Base-by-base conservation (phyloP, 1,139 yeast genomes). In the Pichia kudriavzevii region DNA sequence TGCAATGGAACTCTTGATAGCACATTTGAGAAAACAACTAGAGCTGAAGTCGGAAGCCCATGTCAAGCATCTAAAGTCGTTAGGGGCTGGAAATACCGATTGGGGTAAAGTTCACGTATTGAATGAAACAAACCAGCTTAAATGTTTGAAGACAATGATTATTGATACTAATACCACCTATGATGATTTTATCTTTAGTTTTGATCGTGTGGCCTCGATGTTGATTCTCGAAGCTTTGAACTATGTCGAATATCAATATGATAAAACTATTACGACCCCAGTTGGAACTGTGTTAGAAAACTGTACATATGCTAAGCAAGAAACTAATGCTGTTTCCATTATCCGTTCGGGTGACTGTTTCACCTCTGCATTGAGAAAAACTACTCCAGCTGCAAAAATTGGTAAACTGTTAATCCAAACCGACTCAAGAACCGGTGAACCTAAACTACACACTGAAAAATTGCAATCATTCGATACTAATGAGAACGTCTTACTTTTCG, bases 261-360 rank as follows among this genome's bases (percentile, higher is more conserved):
- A 41, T 5, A 42, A 40, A 4, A 45, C 39, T 0, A 59, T 76
- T 8, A 50, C 49, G 5, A 77, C 88, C 0, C 75, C 79, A 1
- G 48, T 59, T 3, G 67, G 65, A 7, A 38, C 58, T 29, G 28
- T 59, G 34, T 35, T 59, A 1, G 13, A 26, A 11, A 6, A 20
- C 9, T 44, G 48, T n/a, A 76, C 88, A 0, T 55, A 69, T 15
- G 47, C 48, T 28, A 62, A 61, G 36, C 73, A 72, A 40, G 67
- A 69, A 17, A 60, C 83, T 7, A 64, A 81, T 23, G 91, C 94
- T 0, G 80, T 87, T 5, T 78, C 80, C 42, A 75, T 88, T 33
- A 78, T 91, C 30, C 67, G 95, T 44, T 88, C 95, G 1, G 98
- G 98, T 4, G 96, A 87, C 55, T 84, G 95, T 53, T 88, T 88